A percentile compares a stretch with the other conserved stretches of the same genome.
Conservation (phyloP, 169 alveolate genomes). For the Cryptosporidium xiaoi region DNA sequence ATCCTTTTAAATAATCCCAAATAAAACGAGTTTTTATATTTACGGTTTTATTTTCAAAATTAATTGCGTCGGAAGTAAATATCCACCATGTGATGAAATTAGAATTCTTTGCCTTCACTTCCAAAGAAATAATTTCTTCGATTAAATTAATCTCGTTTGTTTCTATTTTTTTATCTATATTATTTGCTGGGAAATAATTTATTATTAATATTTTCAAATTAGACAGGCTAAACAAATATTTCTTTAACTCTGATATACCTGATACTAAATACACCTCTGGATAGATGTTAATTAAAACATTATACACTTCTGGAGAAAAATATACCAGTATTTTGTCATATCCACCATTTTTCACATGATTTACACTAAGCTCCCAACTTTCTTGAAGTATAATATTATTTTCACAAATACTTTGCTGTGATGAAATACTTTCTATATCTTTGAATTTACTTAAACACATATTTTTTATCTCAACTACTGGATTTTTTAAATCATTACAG, state of each 20-base stretch:
- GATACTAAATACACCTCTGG: neutral
- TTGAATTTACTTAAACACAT: neutral
- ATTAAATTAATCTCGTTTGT: neutral
- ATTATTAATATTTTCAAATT: constrained; percentile 22
- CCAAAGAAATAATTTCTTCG: constrained; percentile 2
- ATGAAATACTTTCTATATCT: too few relatives aligned
- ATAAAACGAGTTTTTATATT: neutral
- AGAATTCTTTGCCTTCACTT: neutral
- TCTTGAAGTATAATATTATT: constrained; percentile 10
- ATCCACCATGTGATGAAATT: constrained; percentile 45
- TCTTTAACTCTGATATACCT: neutral
- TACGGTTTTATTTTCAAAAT: neutral
- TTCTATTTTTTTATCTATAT: neutral
- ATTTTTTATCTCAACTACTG: constrained; percentile 52
- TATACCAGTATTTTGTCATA: constrained; percentile 22
- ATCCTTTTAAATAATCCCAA: constrained; percentile 22
- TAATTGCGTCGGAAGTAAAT: neutral
- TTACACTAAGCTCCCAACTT: constrained; percentile 24
- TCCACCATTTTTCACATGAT: neutral
- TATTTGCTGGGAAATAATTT: constrained; percentile 1
- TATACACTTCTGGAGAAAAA: constrained; percentile 1
- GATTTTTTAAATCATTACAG: neutral
- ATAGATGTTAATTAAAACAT: neutral
- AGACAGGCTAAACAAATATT: neutral
- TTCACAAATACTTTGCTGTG: neutral